Evolutionary conservation across 768 basidiomycete species (phyloP).

Genomic region (Bullera alba): DNA sequence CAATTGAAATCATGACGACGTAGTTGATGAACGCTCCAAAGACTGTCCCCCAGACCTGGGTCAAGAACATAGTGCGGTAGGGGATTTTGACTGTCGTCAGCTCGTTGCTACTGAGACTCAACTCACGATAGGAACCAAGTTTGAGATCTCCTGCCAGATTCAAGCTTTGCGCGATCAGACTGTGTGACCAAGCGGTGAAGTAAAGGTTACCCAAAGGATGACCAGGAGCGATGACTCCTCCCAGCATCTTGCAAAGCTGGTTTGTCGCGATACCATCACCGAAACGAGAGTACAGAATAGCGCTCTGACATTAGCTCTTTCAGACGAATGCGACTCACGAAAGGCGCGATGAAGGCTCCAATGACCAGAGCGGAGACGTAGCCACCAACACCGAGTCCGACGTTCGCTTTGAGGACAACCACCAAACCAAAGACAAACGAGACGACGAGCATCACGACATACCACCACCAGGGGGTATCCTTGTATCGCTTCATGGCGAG

Average conservation of each 20-base stretch:
- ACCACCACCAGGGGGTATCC: slow-evolving; percentile 57
- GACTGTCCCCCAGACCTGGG: slow-evolving; percentile 9
- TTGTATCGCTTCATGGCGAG: slow-evolving; percentile 47
- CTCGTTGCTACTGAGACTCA: not conserved
- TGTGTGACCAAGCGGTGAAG: slow-evolving; percentile 10
- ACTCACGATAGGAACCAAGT: slow-evolving; percentile 6
- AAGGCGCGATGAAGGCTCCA: slow-evolving; percentile 6
- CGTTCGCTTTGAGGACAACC: slow-evolving; percentile 56
- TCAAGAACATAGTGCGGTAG: slow-evolving; percentile 10
- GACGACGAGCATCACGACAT: slow-evolving; percentile 48
- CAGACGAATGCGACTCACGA: not conserved
- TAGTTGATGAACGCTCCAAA: slow-evolving; percentile 17
- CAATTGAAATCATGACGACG: slow-evolving; percentile 13
- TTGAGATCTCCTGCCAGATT: slow-evolving; percentile 6
- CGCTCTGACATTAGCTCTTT: slow-evolving; percentile 27
- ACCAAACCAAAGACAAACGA: slow-evolving; percentile 50
- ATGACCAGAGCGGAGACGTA: slow-evolving; percentile 54
- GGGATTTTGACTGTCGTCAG: slow-evolving; percentile 13
- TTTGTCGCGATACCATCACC: slow-evolving; percentile 59
- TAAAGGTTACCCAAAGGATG: slow-evolving; percentile 11
- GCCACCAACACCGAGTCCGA: slow-evolving; percentile 60
- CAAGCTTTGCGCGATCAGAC: slow-evolving; percentile 3
- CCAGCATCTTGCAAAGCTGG: slow-evolving; percentile 47
- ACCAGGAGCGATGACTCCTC: slow-evolving; percentile 15
- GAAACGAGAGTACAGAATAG: slow-evolving; percentile 54